Evolutionary conservation across 1,139 yeast species (phyloP), one percentile per base, ranked within the genome.

Genomic region (Yamadazyma buinensis): DNA sequence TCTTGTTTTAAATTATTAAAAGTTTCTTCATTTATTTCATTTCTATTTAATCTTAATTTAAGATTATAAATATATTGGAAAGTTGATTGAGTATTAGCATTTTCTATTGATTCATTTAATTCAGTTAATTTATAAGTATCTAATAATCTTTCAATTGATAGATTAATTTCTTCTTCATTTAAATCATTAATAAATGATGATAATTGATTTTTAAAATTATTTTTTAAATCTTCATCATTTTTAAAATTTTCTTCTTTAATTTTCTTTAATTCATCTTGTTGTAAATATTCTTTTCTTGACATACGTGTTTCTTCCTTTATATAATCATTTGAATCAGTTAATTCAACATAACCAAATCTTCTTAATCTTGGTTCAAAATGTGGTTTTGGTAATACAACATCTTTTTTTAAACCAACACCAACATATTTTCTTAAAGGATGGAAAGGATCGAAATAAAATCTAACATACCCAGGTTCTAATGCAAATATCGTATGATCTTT

Each of bases 401-500:
- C 83, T 43, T 73, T 72, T 30, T 67, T 67, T 40, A 92, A 70
- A 2, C 95, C 90, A 34, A 92, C 80, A 27, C 98, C 98, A 38
- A 88, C 87, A 53, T 85, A 85, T 56, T 83, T 84, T 58, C 97
- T 78, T 54, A 80, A 77, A 28, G 97, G 97, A 54, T 92, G 98
- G 71, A 90, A 90, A n/a, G 98, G 98, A 64, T 92, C 97, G 44
- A 80, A 67, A 59, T 92, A 92, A 62, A 78, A 92, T 46, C 95
- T 76, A 32, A 92, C 97, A 57, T 69, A 88, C 17, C 98, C 98
- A 2, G 97, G 96, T 54, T 92, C 97, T 29, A 72, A 55, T 2
- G 98, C 97, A 61, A 72, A 88, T 25, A 92, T 76, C 3, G 98
- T 92, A 57, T 90, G 97, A 57, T 92, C 98, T 48, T 78, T 81